Percentiles rank a stretch among this genome's conserved stretches.
phyloP scores from a whole-genome alignment of 768 basidiomycete species.

The Lactarius tabidus region DNA sequence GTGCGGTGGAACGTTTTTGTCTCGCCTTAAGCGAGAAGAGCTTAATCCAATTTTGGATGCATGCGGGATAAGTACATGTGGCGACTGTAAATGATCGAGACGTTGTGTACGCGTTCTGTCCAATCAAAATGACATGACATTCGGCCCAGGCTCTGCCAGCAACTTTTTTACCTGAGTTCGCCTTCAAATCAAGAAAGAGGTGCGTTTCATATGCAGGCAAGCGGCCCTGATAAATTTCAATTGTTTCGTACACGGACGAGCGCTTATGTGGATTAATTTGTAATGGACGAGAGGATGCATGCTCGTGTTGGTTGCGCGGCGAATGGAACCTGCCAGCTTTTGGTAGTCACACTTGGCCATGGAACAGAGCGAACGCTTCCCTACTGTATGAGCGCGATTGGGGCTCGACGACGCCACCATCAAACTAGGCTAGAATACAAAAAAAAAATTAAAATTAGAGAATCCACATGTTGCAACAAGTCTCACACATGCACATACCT shows the following conservation, averaged over 20 bases:
- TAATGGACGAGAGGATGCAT: neutral
- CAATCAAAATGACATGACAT: neutral
- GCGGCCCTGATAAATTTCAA: neutral
- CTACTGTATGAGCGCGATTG: neutral
- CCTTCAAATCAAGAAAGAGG: neutral
- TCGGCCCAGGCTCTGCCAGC: neutral
- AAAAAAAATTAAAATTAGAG: neutral
- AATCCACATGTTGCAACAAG: neutral
- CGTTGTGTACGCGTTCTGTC: neutral
- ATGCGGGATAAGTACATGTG: neutral
- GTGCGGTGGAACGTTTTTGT: neutral
- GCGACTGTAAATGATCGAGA: neutral
- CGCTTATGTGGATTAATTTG: slow-evolving; percentile 1
- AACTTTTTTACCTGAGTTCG: neutral
- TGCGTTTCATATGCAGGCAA: slow-evolving; percentile 1
- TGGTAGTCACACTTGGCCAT: neutral
- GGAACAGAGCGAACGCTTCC: neutral
- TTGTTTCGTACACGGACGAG: neutral
- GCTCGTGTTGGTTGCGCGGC: neutral
- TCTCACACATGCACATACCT: slow-evolving; percentile 2
- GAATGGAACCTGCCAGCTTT: slow-evolving; percentile 5
- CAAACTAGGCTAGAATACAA: neutral
- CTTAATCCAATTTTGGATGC: slow-evolving; percentile 10
- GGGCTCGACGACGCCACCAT: slow-evolving; percentile 17
- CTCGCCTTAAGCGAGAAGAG: neutral